Conservation (phyloP, 2,329 filamentous ascomycete genomes). For the Alternaria triticina region DNA sequence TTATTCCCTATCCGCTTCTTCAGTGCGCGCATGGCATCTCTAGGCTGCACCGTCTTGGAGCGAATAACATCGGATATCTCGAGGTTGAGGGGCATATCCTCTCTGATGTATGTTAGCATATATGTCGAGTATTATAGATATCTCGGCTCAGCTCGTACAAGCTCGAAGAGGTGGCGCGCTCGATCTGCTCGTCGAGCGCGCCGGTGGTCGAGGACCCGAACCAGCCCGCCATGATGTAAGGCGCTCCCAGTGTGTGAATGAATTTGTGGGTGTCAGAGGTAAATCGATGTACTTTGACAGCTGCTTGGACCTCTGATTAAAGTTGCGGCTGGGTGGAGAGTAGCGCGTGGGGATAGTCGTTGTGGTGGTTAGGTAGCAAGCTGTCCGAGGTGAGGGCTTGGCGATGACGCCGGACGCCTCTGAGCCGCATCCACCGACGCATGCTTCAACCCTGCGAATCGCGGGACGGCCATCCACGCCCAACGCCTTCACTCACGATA, state of each 20-base stretch:
- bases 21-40: conserved; percentile 96
- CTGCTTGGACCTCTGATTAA: neutral
- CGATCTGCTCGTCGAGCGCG: conserved; percentile 95
- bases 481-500: neutral
- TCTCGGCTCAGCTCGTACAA: conserved; percentile 64
- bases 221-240: conserved; percentile 83
- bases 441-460: conserved; percentile 9
- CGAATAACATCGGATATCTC: conserved; percentile 98
- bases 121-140: too few species aligned
- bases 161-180: conserved; percentile 92
- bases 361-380: conserved; percentile 18
- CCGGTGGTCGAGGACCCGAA: conserved; percentile 82
- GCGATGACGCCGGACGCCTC: conserved; percentile 17
- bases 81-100: conserved; percentile 96
- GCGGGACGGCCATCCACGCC: conserved; percentile 2
- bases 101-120: conserved; percentile 59
- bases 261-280: neutral
- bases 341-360: conserved; percentile 3
- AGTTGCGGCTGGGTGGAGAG: neutral
- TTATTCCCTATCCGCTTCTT: conserved; percentile 95
- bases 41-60: conserved; percentile 95
- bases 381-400: conserved; percentile 10
- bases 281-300: too few species aligned
- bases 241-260: neutral
- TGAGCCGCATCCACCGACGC: conserved; percentile 13